A percentile compares a stretch with the other conserved stretches of the same genome.
phyloP scores from a whole-genome alignment of 495 filamentous ascomycete genomes.

The Cudoniella acicularis region DNA sequence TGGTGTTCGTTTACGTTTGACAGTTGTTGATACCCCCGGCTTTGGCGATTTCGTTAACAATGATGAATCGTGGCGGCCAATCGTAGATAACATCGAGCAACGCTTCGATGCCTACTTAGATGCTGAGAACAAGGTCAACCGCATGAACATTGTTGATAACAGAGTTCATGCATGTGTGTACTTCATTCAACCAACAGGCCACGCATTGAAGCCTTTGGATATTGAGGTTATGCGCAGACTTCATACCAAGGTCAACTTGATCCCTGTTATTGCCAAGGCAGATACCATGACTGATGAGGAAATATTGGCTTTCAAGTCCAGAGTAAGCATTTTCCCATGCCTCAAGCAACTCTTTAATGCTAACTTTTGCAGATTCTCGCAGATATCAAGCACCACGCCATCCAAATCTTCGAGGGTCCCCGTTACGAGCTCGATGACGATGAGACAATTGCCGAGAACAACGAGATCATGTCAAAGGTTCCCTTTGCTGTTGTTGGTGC shows the following conservation, averaged over 20 bases:
- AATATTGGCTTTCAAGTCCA: conserved; percentile 86
- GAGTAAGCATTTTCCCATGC: conserved; percentile 74
- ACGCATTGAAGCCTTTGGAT: conserved; percentile 98
- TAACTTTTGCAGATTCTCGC: conserved; percentile 71
- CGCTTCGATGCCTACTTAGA: conserved; percentile 97
- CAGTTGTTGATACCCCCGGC: conserved; percentile 95
- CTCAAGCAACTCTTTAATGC: neutral
- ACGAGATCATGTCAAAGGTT: conserved; percentile 99
- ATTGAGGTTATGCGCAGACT: conserved; percentile 99
- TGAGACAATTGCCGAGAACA: conserved; percentile 99
- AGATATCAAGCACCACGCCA: conserved; percentile 92
- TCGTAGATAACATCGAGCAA: conserved; percentile 99
- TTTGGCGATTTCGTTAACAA: conserved; percentile 99
- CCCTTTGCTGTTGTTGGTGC: conserved; percentile 97
- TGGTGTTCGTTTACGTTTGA: conserved; percentile 92
- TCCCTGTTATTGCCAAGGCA: conserved; percentile 97
- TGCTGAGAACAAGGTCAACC: conserved; percentile 99
- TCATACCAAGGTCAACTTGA: conserved; percentile 99
- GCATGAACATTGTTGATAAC: conserved; percentile 99
- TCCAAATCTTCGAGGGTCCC: conserved; percentile 98
- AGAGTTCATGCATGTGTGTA: conserved; percentile 97
- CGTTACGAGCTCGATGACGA: conserved; percentile 98
- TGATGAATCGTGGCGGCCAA: conserved; percentile 97
- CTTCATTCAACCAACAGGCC: conserved; percentile 98
- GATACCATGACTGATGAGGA: conserved; percentile 98